phyloP scores from a whole-genome alignment of 257 asterid genomes.

The Sherardia arvensis region DNA sequence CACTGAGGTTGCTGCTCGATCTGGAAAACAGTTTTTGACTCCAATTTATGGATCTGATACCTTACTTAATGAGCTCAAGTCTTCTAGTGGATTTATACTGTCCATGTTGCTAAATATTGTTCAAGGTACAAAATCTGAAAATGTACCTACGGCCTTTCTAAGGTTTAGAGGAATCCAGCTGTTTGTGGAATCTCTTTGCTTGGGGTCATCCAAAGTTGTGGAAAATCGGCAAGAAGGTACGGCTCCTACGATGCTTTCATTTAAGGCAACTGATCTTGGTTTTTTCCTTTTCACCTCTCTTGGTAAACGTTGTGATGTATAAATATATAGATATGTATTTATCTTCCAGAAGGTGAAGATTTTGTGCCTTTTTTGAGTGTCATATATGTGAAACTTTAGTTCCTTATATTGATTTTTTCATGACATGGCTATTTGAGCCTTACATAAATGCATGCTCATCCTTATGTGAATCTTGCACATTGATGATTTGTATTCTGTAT shows the following conservation, averaged over 20 bases:
- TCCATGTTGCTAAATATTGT: constrained; percentile 63
- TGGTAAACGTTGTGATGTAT: neutral
- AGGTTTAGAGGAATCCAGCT: constrained; percentile 69
- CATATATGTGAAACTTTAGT: neutral
- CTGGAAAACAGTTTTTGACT: constrained; percentile 51
- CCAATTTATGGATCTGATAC: constrained; percentile 55
- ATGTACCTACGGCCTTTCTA: constrained; percentile 44
- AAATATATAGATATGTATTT: neutral
- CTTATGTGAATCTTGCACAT: neutral
- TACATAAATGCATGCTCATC: neutral
- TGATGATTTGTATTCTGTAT: neutral
- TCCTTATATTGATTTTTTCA: neutral
- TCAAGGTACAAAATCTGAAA: constrained; percentile 42
- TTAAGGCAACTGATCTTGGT: neutral
- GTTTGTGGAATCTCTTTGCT: constrained; percentile 59
- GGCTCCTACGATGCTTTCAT: constrained; percentile 9
- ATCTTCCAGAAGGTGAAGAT: no score
- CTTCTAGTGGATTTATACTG: constrained; percentile 75
- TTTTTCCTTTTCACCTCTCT: neutral
- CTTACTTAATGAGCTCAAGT: constrained; percentile 60
- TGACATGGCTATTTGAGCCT: neutral
- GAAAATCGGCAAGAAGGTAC: constrained; percentile 41
- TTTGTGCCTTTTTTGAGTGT: neutral
- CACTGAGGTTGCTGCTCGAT: constrained; percentile 78
- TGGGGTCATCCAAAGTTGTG: constrained; percentile 25